Percentiles rank a stretch among this genome's conserved stretches.
Evolutionary conservation across 345 rosid species (phyloP).

Genomic region (Corymbia maculata): DNA sequence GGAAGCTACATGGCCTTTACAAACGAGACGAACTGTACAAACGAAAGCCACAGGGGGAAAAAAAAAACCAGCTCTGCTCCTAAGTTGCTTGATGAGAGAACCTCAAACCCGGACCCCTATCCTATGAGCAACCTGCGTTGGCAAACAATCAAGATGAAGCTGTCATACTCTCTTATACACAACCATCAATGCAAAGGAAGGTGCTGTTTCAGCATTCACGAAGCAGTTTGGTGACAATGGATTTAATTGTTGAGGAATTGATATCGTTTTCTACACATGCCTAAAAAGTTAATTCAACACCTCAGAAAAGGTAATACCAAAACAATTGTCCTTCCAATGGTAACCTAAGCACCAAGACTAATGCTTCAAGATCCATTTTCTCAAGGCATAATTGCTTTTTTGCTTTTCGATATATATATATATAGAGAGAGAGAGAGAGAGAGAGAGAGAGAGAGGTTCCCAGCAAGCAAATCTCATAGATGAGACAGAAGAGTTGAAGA

Average conservation of each 20-base stretch:
- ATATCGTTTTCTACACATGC: neutral
- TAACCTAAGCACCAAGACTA: neutral
- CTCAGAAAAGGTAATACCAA: neutral
- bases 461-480: neutral
- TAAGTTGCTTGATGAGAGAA: neutral
- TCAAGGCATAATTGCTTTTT: neutral
- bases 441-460: neutral
- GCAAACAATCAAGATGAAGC: neutral
- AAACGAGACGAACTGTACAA: conserved; percentile 3
- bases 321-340: neutral
- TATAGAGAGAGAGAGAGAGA: neutral
- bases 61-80: neutral
- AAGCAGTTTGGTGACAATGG: neutral
- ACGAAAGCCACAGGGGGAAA: neutral
- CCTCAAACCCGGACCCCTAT: conserved; percentile 61
- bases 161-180: neutral
- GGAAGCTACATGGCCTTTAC: neutral
- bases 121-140: conserved; percentile 63
- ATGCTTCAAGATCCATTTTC: neutral
- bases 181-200: neutral
- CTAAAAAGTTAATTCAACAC: neutral
- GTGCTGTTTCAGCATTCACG: neutral
- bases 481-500: neutral
- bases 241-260: neutral
- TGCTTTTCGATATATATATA: neutral